Conservation (phyloP, 495 filamentous ascomycete genomes). For the Pyronema domesticum region DNA sequence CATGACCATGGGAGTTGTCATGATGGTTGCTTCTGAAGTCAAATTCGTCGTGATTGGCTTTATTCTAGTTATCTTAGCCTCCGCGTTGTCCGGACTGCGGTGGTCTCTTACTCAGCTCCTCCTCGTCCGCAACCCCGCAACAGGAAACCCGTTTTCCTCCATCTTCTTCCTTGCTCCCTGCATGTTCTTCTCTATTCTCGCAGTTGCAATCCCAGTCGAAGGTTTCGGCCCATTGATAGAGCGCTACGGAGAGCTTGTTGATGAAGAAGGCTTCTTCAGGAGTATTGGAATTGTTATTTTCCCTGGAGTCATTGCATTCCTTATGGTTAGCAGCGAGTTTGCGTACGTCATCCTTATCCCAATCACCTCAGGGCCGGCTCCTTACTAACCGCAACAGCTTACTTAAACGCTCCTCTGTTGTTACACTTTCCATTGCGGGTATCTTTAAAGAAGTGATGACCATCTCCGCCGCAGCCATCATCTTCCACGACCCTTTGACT, state of each 20-base stretch:
- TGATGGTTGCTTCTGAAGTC: slow-evolving; percentile 96
- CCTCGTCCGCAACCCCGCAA: slow-evolving; percentile 82
- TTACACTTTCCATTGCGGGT: slow-evolving; percentile 88
- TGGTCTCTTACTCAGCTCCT: slow-evolving; percentile 96
- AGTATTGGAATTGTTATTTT: slow-evolving; percentile 56
- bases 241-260: slow-evolving; percentile 43
- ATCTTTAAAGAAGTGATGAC: slow-evolving; percentile 99
- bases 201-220: slow-evolving; percentile 74
- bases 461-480: slow-evolving; percentile 69
- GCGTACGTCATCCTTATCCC: slow-evolving; percentile 28
- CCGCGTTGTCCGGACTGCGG: slow-evolving; percentile 90
- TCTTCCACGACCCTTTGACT: slow-evolving; percentile 82
- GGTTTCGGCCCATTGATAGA: slow-evolving; percentile 46
- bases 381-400: slow-evolving; percentile 27
- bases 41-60: slow-evolving; percentile 73
- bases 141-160: slow-evolving; percentile 86
- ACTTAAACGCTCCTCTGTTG: slow-evolving; percentile 83
- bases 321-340: slow-evolving; percentile 94
- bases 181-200: slow-evolving; percentile 74
- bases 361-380: not conserved
- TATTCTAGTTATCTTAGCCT: slow-evolving; percentile 73
- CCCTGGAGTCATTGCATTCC: slow-evolving; percentile 78
- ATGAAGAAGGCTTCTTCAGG: slow-evolving; percentile 43
- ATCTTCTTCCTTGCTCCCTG: slow-evolving; percentile 93
- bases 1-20: slow-evolving; percentile 89